phyloP scores from a whole-genome alignment of 768 basidiomycete genomes.

The Daedalea quercina region DNA sequence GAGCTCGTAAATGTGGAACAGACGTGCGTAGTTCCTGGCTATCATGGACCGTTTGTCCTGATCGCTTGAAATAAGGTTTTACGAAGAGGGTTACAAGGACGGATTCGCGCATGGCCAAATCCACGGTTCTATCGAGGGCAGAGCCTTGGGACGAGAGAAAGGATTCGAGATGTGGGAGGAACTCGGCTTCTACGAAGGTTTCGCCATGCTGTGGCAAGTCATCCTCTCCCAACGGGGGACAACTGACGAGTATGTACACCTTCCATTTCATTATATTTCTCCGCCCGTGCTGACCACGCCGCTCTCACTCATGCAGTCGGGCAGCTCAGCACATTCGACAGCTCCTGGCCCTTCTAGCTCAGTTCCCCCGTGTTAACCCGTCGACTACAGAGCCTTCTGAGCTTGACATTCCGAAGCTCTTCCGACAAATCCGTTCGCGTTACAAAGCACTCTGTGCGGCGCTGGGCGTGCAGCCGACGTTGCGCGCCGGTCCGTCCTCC shows the following conservation, averaged over 20 bases:
- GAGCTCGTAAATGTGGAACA: slow-evolving; percentile 25
- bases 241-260: slow-evolving; percentile 41
- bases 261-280: slow-evolving; percentile 1
- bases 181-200: slow-evolving; percentile 88
- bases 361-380: slow-evolving; percentile 78
- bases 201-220: slow-evolving; percentile 63
- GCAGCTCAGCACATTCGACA: slow-evolving; percentile 55
- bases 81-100: slow-evolving; percentile 65
- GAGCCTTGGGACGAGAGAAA: slow-evolving; percentile 82
- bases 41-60: not conserved
- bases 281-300: not conserved
- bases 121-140: slow-evolving; percentile 87
- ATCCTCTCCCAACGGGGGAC: slow-evolving; percentile 36
- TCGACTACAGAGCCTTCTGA: slow-evolving; percentile 39
- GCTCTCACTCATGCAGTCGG: slow-evolving; percentile 37
- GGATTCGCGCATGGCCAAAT: slow-evolving; percentile 83
- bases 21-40: slow-evolving; percentile 15
- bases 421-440: slow-evolving; percentile 79
- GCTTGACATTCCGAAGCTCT: slow-evolving; percentile 67
- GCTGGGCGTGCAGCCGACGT: slow-evolving; percentile 56
- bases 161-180: slow-evolving; percentile 98
- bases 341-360: slow-evolving; percentile 62
- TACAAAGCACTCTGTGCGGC: slow-evolving; percentile 84
- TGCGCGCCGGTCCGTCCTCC: slow-evolving; percentile 22
- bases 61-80: slow-evolving; percentile 49